Evolutionary conservation across 495 filamentous ascomycete species (phyloP).

Genomic region (Staphylotrichum longicolle): DNA sequence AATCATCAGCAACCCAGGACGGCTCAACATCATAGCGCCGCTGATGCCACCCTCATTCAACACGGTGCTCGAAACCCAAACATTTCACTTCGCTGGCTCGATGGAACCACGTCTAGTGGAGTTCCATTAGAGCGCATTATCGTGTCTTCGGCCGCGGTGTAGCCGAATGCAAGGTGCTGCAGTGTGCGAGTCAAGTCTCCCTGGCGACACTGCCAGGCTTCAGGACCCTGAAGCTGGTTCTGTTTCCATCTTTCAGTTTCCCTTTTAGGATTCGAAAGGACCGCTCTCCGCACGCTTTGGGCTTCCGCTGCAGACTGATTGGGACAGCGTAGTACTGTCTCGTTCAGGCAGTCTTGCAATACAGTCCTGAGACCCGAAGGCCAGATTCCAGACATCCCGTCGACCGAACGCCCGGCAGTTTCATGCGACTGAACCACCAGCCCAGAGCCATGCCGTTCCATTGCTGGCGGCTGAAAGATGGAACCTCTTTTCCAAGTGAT

Average conservation of each 20-base stretch:
- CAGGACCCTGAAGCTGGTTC: background rate
- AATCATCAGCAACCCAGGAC: background rate
- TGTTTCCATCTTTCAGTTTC: background rate
- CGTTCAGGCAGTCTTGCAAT: background rate
- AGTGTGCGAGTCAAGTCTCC: background rate
- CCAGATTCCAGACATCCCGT: too few species aligned
- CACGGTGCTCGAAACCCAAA: too few species aligned
- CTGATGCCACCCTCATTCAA: conserved; percentile 1
- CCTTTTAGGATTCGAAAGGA: background rate
- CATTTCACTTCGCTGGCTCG: too few species aligned
- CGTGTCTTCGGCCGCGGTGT: background rate
- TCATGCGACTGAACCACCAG: too few species aligned
- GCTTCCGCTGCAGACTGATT: background rate
- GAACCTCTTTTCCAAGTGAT: background rate
- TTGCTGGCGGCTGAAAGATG: background rate
- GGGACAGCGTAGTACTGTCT: background rate
- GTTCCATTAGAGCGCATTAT: background rate
- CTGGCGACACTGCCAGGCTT: background rate
- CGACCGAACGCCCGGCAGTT: too few species aligned
- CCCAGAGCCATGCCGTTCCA: background rate
- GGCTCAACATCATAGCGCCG: background rate
- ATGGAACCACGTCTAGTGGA: background rate
- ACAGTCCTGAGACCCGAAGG: background rate
- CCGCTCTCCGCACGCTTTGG: background rate
- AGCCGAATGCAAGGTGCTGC: background rate